Evolutionary conservation across 169 alveolate genomes (phyloP).

Genomic region (Babesia ovata): DNA sequence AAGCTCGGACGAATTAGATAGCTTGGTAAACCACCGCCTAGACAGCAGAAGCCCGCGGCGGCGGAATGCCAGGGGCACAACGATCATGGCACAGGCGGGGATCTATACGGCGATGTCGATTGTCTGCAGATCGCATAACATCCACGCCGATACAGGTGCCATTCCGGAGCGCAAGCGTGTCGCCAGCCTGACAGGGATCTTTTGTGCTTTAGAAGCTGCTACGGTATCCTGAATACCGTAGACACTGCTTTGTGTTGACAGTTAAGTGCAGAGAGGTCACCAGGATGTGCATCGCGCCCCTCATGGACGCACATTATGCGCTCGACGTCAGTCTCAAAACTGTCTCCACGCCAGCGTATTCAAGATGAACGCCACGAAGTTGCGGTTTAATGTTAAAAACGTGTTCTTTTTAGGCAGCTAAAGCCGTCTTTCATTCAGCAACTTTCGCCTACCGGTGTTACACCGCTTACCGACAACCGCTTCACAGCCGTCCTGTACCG

Average conservation of each 20-base stretch:
- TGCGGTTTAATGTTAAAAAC: conserved; percentile 17
- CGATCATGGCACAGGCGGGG: neutral
- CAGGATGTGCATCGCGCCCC: neutral
- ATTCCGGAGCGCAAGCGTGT: too few relatives aligned
- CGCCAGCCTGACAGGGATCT: too few relatives aligned
- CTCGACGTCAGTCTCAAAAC: neutral
- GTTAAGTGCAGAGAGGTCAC: too few relatives aligned
- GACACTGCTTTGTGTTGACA: too few relatives aligned
- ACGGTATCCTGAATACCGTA: too few relatives aligned
- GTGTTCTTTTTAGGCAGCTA: conserved; percentile 22
- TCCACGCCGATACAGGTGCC: too few relatives aligned
- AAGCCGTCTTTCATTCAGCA: neutral
- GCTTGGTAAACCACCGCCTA: conserved; percentile 12
- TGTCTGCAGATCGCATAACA: too few relatives aligned
- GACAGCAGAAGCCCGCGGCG: conserved; percentile 37
- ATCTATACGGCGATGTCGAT: too few relatives aligned
- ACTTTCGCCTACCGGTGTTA: neutral
- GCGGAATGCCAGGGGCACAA: neutral
- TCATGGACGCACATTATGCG: neutral
- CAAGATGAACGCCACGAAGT: conserved; percentile 16
- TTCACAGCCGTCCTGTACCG: neutral
- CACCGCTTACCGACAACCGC: neutral
- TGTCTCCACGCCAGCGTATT: neutral
- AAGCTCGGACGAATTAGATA: neutral
- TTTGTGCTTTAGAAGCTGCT: too few relatives aligned